Percentiles rank a stretch among this genome's conserved stretches.
phyloP scores from a whole-genome alignment of 2,329 filamentous ascomycete genomes.

The Endoconidiophora laricicola region DNA sequence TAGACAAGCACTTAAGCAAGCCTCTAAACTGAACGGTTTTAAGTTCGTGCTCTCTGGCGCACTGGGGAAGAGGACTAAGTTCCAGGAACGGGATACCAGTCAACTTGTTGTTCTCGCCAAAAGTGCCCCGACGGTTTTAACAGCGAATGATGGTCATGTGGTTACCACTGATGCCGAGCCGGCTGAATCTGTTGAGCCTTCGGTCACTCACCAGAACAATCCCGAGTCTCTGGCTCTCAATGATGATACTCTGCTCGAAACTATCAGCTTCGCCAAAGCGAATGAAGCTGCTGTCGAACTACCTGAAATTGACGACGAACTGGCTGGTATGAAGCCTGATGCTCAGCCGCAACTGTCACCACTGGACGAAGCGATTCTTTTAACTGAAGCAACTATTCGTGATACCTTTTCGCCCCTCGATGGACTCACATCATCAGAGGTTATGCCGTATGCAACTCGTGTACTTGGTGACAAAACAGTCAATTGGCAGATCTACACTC shows the following conservation, averaged over 20 bases:
- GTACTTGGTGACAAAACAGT: constrained; percentile 78
- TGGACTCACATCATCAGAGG: constrained; percentile 80
- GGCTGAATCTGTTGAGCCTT: constrained; percentile 14
- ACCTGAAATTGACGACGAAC: constrained; percentile 41
- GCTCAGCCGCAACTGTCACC: constrained; percentile 68
- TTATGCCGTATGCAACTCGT: constrained; percentile 74
- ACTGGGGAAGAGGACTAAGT: constrained; percentile 70
- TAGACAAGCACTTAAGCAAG: constrained; percentile 49
- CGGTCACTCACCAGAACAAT: constrained; percentile 7
- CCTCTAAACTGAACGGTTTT: constrained; percentile 51
- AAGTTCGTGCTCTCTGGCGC: constrained; percentile 71
- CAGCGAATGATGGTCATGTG: constrained; percentile 14
- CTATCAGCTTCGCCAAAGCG: constrained; percentile 55
- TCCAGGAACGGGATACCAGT: constrained; percentile 62
- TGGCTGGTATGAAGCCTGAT: constrained; percentile 55
- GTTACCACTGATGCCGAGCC: constrained; percentile 14
- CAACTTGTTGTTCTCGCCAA: constrained; percentile 84
- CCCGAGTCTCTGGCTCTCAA: constrained; percentile 66
- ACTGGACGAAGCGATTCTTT: constrained; percentile 76
- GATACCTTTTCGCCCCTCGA: constrained; percentile 74
- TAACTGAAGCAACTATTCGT: constrained; percentile 75
- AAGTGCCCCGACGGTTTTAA: constrained; percentile 34
- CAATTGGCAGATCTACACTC: constrained; percentile 97
- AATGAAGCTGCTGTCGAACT: constrained; percentile 21
- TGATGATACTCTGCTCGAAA: constrained; percentile 82